A percentile compares a stretch with the other conserved stretches of the same genome.
These are phyloP conservation scores for Talaromyces stipitatus DNA, from an alignment of 495 filamentous ascomycete genomes.

Conservation along the genomic window DNA sequence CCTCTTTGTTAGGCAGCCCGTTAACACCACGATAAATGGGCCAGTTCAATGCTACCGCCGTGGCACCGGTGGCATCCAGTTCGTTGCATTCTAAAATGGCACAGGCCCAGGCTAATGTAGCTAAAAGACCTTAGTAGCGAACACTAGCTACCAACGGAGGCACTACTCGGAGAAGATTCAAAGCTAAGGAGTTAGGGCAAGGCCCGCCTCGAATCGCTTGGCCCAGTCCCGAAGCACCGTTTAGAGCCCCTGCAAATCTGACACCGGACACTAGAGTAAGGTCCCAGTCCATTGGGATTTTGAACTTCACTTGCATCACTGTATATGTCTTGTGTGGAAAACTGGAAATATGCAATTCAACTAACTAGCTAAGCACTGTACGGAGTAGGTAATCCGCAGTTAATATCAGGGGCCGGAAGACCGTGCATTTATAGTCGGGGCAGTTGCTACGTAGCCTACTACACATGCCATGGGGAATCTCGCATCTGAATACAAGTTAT, in stretches of 20 bases:
- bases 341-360: background rate
- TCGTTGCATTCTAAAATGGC: background rate
- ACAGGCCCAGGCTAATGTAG: background rate
- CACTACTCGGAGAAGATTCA: background rate
- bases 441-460: background rate
- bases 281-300: background rate
- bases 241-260: background rate
- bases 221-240: background rate
- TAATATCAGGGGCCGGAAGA: background rate
- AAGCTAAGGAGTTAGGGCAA: background rate
- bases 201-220: background rate
- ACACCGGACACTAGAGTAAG: slow-evolving; percentile 1
- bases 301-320: background rate
- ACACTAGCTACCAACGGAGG: background rate
- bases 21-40: too few species aligned
- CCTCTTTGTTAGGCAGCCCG: background rate
- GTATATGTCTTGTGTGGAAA: background rate
- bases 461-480: too few species aligned
- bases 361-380: background rate
- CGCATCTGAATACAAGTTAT: background rate
- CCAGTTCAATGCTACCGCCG: background rate
- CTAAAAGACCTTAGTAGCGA: background rate
- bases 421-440: background rate
- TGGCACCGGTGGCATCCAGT: background rate
- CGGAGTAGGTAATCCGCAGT: background rate